Percentiles rank a stretch among this genome's conserved stretches.
phyloP scores from a whole-genome alignment of 305 asterid genomes.

The Fraxinus dipetala region DNA sequence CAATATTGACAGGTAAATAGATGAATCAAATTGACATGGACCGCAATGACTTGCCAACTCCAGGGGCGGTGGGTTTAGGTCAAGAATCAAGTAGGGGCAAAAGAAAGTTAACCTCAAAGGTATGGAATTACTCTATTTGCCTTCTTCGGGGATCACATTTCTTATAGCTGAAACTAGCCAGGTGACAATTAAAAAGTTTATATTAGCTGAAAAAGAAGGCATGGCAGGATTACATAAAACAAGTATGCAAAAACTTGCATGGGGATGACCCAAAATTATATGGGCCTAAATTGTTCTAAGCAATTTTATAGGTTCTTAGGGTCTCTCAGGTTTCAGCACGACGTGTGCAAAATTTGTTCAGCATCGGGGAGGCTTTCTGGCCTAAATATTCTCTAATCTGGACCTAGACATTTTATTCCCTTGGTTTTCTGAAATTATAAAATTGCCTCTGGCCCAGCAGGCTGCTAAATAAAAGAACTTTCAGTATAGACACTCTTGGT shows the following conservation, averaged over 20 bases:
- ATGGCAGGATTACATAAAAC: background rate
- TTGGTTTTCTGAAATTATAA: background rate
- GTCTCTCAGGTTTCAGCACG: background rate
- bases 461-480: constrained; percentile 6
- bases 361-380: background rate
- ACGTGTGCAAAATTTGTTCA: background rate
- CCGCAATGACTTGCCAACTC: constrained; percentile 35
- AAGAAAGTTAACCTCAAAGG: constrained; percentile 40
- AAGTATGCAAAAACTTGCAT: constrained; percentile 7
- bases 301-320: background rate
- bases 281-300: background rate
- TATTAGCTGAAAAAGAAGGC: constrained; percentile 12
- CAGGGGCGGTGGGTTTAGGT: constrained; percentile 28
- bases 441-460: background rate
- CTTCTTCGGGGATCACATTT: background rate
- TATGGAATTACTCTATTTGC: constrained; percentile 19
- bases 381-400: background rate
- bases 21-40: constrained; percentile 54
- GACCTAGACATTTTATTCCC: background rate
- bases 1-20: constrained; percentile 36
- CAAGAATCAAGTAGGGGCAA: constrained; percentile 34
- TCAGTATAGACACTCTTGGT: background rate
- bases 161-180: constrained; percentile 10
- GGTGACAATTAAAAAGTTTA: constrained; percentile 15
- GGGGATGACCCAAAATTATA: constrained; percentile 3